phyloP scores from a whole-genome alignment of 352 stramenopile genomes.

The Lagenidium sp. region DNA sequence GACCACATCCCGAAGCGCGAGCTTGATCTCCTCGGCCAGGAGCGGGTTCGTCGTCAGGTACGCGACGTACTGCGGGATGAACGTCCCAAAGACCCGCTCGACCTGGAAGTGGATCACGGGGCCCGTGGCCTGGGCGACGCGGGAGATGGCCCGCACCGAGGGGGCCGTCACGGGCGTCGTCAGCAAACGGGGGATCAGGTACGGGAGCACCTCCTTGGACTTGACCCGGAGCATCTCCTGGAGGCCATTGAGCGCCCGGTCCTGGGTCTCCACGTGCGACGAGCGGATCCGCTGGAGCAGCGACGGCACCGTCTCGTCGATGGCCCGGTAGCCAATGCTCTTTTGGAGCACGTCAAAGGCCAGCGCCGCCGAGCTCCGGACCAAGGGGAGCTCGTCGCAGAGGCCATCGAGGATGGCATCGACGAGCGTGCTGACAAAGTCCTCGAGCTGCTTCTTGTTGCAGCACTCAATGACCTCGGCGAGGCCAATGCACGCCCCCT shows the following conservation, averaged over 20 bases:
- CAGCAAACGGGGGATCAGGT: conserved; percentile 95
- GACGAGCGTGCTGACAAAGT: conserved; percentile 96
- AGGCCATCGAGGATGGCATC: conserved; percentile 97
- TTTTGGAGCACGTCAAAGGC: conserved; percentile 97
- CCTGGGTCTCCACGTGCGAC: conserved; percentile 44
- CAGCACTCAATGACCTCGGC: conserved; percentile 97
- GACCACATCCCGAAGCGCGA: conserved; percentile 58
- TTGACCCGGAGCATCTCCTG: conserved; percentile 96
- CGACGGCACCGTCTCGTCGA: conserved; percentile 96
- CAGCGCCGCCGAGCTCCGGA: conserved; percentile 89
- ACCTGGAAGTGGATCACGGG: conserved; percentile 95
- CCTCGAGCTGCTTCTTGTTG: conserved; percentile 93
- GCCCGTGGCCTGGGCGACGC: conserved; percentile 91
- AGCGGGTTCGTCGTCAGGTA: conserved; percentile 23
- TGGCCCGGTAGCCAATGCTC: conserved; percentile 91
- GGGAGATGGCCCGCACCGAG: conserved; percentile 87
- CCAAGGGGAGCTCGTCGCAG: conserved; percentile 89
- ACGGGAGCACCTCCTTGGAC: conserved; percentile 94
- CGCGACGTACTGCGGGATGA: conserved; percentile 67
- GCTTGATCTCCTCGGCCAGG: conserved; percentile 61
- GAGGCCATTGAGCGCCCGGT: conserved; percentile 93
- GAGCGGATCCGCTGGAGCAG: conserved; percentile 92
- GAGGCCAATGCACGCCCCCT: conserved; percentile 97
- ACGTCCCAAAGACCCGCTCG: conserved; percentile 87
- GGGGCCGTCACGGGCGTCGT: conserved; percentile 86